These are phyloP conservation scores for Trichothecium sympodiale DNA, from an alignment of 2,329 filamentous ascomycete genomes.

Conservation along the genomic window DNA sequence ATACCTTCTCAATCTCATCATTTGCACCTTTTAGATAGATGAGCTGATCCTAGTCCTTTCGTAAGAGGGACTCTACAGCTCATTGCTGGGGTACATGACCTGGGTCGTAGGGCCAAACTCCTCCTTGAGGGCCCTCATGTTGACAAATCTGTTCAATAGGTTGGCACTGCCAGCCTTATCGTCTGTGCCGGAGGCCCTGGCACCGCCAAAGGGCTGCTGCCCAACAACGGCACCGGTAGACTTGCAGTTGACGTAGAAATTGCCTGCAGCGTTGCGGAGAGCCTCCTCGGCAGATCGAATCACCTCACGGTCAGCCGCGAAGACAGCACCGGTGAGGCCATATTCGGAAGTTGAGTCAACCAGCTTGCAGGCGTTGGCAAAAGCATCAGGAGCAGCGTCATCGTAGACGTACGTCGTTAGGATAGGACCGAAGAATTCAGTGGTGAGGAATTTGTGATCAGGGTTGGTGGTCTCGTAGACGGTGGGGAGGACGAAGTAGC, in stretches of 20 bases:
- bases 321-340: constrained; percentile 65
- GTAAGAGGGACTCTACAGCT: constrained; percentile 31
- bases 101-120: constrained; percentile 55
- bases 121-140: constrained; percentile 60
- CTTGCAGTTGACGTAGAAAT: constrained; percentile 84
- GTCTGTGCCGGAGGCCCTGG: constrained; percentile 58
- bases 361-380: constrained; percentile 46
- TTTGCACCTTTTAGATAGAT: too few relatives aligned
- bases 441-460: constrained; percentile 60
- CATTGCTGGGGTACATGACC: constrained; percentile 64
- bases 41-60: too few relatives aligned
- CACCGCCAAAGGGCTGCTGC: constrained; percentile 62
- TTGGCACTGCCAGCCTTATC: constrained; percentile 61
- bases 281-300: constrained; percentile 59
- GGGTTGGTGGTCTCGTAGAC: constrained; percentile 68
- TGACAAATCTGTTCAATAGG: constrained; percentile 55
- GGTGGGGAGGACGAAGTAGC: constrained; percentile 77
- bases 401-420: constrained; percentile 69
- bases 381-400: constrained; percentile 47
- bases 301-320: constrained; percentile 56
- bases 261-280: constrained; percentile 63
- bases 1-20: not conserved
- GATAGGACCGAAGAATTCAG: constrained; percentile 75
- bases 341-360: constrained; percentile 68
- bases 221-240: constrained; percentile 63